Conservation (phyloP, 202 grass and related monocot species). For the Setaria viridis region DNA sequence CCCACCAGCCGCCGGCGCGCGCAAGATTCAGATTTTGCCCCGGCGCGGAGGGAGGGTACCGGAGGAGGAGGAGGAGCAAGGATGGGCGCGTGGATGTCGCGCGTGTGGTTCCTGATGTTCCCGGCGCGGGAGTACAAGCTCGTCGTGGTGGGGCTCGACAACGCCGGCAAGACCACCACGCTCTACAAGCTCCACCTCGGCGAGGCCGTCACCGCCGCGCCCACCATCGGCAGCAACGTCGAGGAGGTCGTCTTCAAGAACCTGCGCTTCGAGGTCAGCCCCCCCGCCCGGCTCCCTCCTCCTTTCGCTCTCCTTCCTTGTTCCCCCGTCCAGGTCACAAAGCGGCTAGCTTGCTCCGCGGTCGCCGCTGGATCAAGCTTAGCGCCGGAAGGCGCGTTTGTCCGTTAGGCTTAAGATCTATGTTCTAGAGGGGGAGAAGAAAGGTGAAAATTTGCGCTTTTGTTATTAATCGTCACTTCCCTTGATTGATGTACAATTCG, state of each 20-base stretch:
- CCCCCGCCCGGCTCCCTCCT: background rate
- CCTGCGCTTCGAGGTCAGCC: slow-evolving; percentile 85
- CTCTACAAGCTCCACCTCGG: slow-evolving; percentile 98
- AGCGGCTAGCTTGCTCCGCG: background rate
- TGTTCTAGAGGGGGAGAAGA: background rate
- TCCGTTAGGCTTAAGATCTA: slow-evolving; percentile 17
- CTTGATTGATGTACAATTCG: background rate
- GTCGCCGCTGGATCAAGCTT: background rate
- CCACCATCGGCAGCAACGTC: slow-evolving; percentile 97
- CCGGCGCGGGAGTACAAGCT: slow-evolving; percentile 98
- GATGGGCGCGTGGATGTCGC: slow-evolving; percentile 89
- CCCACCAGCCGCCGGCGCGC: slow-evolving; percentile 19
- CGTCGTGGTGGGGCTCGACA: slow-evolving; percentile 93
- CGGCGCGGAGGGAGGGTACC: background rate
- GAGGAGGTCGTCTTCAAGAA: slow-evolving; percentile 99
- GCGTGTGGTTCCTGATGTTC: slow-evolving; percentile 96
- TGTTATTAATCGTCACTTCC: background rate
- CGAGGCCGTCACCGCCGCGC: slow-evolving; percentile 91
- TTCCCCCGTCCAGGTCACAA: background rate
- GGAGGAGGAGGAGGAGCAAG: background rate
- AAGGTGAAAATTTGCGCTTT: background rate
- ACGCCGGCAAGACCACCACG: slow-evolving; percentile 95
- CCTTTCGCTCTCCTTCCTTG: background rate
- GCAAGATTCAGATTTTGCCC: slow-evolving; percentile 48
- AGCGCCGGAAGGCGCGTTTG: background rate